Percentiles rank a stretch among this genome's conserved stretches.
phyloP scores from a whole-genome alignment of 2,329 filamentous ascomycete genomes.

The Cladophialophora psammophila region DNA sequence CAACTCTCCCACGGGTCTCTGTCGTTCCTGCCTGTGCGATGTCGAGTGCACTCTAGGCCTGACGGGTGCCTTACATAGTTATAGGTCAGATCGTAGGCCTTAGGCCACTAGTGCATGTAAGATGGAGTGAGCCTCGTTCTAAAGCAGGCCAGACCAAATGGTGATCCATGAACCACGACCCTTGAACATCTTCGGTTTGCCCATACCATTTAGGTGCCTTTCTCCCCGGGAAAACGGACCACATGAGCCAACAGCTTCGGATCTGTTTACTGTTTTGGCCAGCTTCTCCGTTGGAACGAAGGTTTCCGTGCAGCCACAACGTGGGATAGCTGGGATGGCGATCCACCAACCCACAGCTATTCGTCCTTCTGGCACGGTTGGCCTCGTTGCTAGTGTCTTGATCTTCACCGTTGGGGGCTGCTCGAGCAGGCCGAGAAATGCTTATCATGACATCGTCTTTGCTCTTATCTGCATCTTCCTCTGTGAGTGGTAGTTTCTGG shows the following conservation, averaged over 20 bases:
- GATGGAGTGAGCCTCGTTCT: neutral
- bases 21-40: neutral
- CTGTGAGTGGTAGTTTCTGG: slow-evolving; percentile 3
- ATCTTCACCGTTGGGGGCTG: neutral
- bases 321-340: neutral
- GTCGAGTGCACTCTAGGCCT: neutral
- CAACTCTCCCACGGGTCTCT: neutral
- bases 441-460: slow-evolving; percentile 15
- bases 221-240: neutral
- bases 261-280: slow-evolving; percentile 3
- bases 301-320: neutral
- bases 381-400: neutral
- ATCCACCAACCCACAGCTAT: neutral
- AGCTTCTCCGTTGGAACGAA: neutral
- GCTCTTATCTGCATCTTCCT: slow-evolving; percentile 10
- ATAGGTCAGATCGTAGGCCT: neutral
- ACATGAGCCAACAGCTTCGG: neutral
- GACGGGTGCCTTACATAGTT: neutral
- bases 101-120: neutral
- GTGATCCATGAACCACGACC: too few species aligned
- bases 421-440: slow-evolving; percentile 7
- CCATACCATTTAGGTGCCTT: too few species aligned
- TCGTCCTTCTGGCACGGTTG: neutral
- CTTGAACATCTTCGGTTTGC: too few species aligned
- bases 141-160: too few species aligned